These are phyloP conservation scores for Metarhizium album DNA, from an alignment of 2,329 filamentous ascomycete species.

Conservation along the genomic window DNA sequence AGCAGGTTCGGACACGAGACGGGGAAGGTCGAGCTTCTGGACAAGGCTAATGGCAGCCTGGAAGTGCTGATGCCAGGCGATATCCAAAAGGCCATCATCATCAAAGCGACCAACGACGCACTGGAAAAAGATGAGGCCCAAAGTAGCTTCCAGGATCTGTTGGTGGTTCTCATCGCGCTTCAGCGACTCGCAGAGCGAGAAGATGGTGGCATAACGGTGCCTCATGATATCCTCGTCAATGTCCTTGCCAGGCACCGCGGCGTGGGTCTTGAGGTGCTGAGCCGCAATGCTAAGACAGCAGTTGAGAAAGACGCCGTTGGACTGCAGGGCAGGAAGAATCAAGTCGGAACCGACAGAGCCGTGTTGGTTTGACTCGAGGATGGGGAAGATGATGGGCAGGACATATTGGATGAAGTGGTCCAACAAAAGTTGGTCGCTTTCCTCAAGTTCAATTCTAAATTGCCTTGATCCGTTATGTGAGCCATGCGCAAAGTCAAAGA, in stretches of 20 bases:
- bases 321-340: slow-evolving; percentile 77
- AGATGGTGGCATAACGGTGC: slow-evolving; percentile 81
- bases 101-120: slow-evolving; percentile 80
- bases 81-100: slow-evolving; percentile 80
- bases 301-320: slow-evolving; percentile 88
- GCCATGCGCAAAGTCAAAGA: slow-evolving; percentile 71
- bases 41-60: slow-evolving; percentile 80
- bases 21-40: slow-evolving; percentile 70
- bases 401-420: slow-evolving; percentile 88
- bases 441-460: slow-evolving; percentile 71
- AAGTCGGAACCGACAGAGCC: slow-evolving; percentile 72
- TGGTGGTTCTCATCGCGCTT: slow-evolving; percentile 71
- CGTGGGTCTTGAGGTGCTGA: slow-evolving; percentile 75
- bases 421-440: slow-evolving; percentile 74
- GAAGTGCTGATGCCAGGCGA: slow-evolving; percentile 96
- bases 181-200: slow-evolving; percentile 72
- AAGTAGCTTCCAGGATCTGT: slow-evolving; percentile 81
- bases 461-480: slow-evolving; percentile 52
- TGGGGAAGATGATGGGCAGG: slow-evolving; percentile 79
- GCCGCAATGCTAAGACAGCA: slow-evolving; percentile 91
- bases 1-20: slow-evolving; percentile 49
- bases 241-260: slow-evolving; percentile 52
- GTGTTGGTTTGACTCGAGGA: slow-evolving; percentile 81
- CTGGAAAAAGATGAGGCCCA: slow-evolving; percentile 95
- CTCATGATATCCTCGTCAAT: slow-evolving; percentile 86